Evolutionary conservation across 306 rosid genomes (phyloP), one percentile per base, ranked within the genome.

Genomic region (Castanea crenata): DNA sequence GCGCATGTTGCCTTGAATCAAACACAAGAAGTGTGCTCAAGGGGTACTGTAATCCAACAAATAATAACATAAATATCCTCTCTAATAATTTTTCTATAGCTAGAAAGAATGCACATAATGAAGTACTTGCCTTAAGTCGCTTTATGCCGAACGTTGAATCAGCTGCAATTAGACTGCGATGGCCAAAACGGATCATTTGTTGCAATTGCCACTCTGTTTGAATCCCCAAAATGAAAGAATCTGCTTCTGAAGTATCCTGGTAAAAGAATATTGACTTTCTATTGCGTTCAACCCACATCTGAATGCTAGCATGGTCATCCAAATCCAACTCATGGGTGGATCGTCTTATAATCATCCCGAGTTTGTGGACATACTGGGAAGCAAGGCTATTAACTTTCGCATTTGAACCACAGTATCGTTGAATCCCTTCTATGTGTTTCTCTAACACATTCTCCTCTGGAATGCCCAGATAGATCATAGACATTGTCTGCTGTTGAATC

Each of bases 151-250:
- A 95, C 11, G 98, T 90, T 69, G 98, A 92, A 86, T 92, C 99
- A 35, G 85, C 85, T 49, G 98, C 99, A 79, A 95, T 86, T 71
- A 92, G 89, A 85, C 88, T 90, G 41, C 85, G 87, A 80, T 95
- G 98, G 78, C 99, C 97, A 85, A 95, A 95, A 35, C 97, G 94
- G 68, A 92, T 83, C 97, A 95, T 91, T 78, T 95, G 97, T 67
- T 95, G 98, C 74, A 92, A 83, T 84, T 95, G 99, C 99, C 99
- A 95, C 77, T 92, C 97, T n/a, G 98, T 92, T 83, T 95, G 99
- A 86, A 95, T 89, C 46, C 99, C 99, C 83, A 91, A 82, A 89
- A 95, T 86, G 84, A 95, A 95, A 64, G 94, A 80, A 83, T 89
- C 93, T 55, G 90, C 87, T 75, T 92, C 96, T 44, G 98, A 90